Base-by-base conservation (phyloP, 768 basidiomycete species). In the Postia placenta region DNA sequence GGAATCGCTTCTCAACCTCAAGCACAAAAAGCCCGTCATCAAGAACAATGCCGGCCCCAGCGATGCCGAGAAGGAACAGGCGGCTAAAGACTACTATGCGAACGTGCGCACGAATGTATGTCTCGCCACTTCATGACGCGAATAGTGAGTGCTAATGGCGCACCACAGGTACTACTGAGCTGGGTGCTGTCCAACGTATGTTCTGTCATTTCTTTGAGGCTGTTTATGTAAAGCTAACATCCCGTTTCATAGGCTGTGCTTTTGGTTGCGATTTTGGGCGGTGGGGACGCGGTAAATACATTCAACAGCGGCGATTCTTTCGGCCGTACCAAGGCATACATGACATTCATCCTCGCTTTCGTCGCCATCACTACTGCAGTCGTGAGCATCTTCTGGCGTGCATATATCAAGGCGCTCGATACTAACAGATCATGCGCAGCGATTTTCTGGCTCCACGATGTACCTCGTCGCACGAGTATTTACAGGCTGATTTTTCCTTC, bases 181-280 rank as follows among this genome's bases (percentile, higher is more conserved):
- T 93, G 92, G 92, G 87, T 88, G 3, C 60, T 93, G 52, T 85
- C 88, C 23, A 93, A 93, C 60, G 91, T 90, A 56, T 56, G 76
- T 60, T 14, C 1, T n/a, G 24, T 37, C 42, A 22, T 14, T 17
- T 39, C 30, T 33, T 33, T 33, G n/a, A n/a, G n/a, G n/a, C n/a
- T n/a, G n/a, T n/a, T n/a, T n/a, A n/a, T n/a, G 33, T 35, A 22
- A 9, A 9, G 38, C 38, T 7, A 39, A 39, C 12, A 6, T 19
- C 19, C 9, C 17, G 19, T 42, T 33, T 15, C 17, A 3, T 54
- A 91, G 85, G 85, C 83, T 2, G 57, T 90, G 38, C 72, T 92
- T 11, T 67, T 90, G 41, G 75, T 83, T 19, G 73, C 73, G 5
- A 88, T 94, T 46, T 66, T 93, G 24, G 75, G 79, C 22, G 84